Base-by-base conservation (phyloP, 768 basidiomycete species). In the Multifurca ochricompacta region DNA sequence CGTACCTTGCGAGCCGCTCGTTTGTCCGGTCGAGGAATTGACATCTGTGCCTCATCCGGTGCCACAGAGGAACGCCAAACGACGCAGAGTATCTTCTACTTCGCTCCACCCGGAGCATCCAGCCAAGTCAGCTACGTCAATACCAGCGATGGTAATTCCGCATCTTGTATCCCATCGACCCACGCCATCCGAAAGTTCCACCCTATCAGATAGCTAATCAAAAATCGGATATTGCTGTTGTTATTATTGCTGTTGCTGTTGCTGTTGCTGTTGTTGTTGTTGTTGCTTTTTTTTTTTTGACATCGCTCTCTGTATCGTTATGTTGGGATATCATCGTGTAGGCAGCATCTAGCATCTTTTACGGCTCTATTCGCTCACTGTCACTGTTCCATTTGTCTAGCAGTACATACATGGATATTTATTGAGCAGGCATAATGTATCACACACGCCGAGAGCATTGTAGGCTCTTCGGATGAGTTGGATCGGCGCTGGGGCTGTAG, bases 131-230 rank as follows among this genome's bases (percentile, higher is more conserved):
- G 3, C 32, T 9, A 25, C 40, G 8, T 51, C 50, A 25, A 57
- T 52, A 23, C 56, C 56, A 3, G 56, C 56, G 6, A 57, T 57
- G 39, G 39, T 57, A 4, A 57, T 57, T 11, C 56, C 56, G 6
- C 56, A 57, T 52, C n/a, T 57, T 0, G 30, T 34, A 28, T 19
- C 50, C 21, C 40, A 32, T 21, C 25, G 16, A 48, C 11, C 51
- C 14, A 35, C 32, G 8, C 2, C 30, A 13, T 30, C 44, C 9
- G 16, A 43, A 13, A 40, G 14, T 16, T 23, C 43, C 14, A 37
- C 23, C 8, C 5, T 37, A 43, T n/a, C 27, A 8, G 16, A 27
- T 28, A 18, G 19, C 31, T 45, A 18, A 53, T 30, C 25, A 27
- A 7, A n/a, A 31, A 36, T 28, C 7, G 27, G 28, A 44, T n/a